A percentile compares a stretch with the other conserved stretches of the same genome.
phyloP scores from a whole-genome alignment of 2,329 filamentous ascomycete species.

The Beauveria asiatica region DNA sequence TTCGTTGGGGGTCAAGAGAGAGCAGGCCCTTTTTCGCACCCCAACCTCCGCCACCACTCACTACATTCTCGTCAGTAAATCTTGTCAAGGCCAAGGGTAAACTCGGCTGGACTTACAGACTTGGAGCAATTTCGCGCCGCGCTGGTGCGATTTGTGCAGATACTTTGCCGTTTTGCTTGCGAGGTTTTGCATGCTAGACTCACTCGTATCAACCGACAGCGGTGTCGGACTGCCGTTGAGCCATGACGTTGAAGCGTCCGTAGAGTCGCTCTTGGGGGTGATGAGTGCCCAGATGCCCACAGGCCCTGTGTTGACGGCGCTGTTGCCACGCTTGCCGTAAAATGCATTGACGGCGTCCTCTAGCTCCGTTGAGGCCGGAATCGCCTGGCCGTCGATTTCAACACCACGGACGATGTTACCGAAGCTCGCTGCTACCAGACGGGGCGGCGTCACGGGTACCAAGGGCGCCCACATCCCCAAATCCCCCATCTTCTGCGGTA shows the following conservation, averaged over 20 bases:
- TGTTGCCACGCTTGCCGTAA: constrained; percentile 32
- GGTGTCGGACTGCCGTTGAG: constrained; percentile 9
- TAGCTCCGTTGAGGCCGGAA: constrained; percentile 63
- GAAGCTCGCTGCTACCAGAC: constrained; percentile 55
- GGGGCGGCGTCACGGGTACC: constrained; percentile 53
- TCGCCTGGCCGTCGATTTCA: constrained; percentile 34
- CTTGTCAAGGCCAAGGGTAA: background rate
- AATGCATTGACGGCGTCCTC: constrained; percentile 55
- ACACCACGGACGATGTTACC: constrained; percentile 72
- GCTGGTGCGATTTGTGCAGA: constrained; percentile 28
- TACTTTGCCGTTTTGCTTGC: constrained; percentile 19
- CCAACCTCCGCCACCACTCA: constrained; percentile 81
- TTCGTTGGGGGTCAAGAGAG: constrained; percentile 64
- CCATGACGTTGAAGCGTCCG: constrained; percentile 8
- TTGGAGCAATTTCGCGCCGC: constrained; percentile 37
- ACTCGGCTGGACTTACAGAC: constrained; percentile 28
- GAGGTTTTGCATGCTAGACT: constrained; percentile 15
- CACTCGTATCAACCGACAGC: background rate
- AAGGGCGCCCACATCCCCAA: constrained; percentile 37
- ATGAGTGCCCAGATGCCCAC: constrained; percentile 68
- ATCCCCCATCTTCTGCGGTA: constrained; percentile 16
- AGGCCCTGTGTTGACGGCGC: constrained; percentile 25
- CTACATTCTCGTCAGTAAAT: constrained; percentile 24
- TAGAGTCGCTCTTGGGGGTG: constrained; percentile 33
- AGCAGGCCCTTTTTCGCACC: constrained; percentile 70